Evolutionary conservation across 2,329 filamentous ascomycete species (phyloP).

Genomic region (Colletotrichum navitas): DNA sequence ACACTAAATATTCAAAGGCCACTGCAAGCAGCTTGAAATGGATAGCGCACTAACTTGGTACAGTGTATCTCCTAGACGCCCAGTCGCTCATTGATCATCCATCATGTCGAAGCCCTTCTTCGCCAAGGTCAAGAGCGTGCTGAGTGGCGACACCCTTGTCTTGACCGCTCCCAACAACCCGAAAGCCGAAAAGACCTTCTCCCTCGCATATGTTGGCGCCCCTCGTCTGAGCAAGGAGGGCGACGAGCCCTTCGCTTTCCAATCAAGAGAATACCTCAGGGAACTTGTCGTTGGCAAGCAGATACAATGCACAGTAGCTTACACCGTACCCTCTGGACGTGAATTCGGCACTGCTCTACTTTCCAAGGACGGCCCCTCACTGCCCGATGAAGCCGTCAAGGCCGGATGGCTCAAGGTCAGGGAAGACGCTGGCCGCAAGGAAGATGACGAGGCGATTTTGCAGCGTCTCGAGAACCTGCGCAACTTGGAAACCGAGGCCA

Average conservation of each 20-base stretch:
- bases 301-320: slow-evolving; percentile 86
- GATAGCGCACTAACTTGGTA: slow-evolving; percentile 16
- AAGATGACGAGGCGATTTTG: slow-evolving; percentile 82
- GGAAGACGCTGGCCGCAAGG: slow-evolving; percentile 92
- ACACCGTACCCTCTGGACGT: slow-evolving; percentile 87
- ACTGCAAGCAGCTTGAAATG: slow-evolving; percentile 16
- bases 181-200: slow-evolving; percentile 85
- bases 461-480: slow-evolving; percentile 83
- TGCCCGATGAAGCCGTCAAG: slow-evolving; percentile 87
- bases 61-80: slow-evolving; percentile 17
- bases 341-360: slow-evolving; percentile 88
- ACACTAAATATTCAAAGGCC: slow-evolving; percentile 9
- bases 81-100: slow-evolving; percentile 41
- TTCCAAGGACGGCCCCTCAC: slow-evolving; percentile 77
- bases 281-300: slow-evolving; percentile 87
- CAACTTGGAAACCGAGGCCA: slow-evolving; percentile 81
- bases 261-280: slow-evolving; percentile 93
- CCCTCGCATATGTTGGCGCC: slow-evolving; percentile 91
- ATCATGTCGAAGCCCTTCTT: slow-evolving; percentile 68
- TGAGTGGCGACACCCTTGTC: slow-evolving; percentile 93
- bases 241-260: slow-evolving; percentile 92
- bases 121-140: slow-evolving; percentile 90
- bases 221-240: slow-evolving; percentile 89
- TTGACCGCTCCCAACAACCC: slow-evolving; percentile 86
- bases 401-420: slow-evolving; percentile 94